A percentile compares a stretch with the other conserved stretches of the same genome.
These are phyloP conservation scores for Berberis vulgaris DNA, from an alignment of 164 flowering plant species.

Conservation along the genomic window DNA sequence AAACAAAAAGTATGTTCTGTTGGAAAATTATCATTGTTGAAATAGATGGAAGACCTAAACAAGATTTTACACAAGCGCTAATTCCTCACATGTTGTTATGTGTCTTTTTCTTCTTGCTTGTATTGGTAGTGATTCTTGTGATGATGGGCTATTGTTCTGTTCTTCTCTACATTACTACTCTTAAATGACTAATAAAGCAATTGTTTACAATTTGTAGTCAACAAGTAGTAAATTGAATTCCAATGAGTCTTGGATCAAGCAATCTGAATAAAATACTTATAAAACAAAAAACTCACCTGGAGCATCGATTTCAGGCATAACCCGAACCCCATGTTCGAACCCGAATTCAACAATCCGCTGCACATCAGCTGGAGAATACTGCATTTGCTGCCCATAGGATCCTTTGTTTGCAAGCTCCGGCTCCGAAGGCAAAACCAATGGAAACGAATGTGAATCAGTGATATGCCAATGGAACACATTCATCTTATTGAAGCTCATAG, in stretches of 20 bases:
- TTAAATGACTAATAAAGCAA: too few species aligned
- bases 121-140: too few species aligned
- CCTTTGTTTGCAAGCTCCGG: slow-evolving; percentile 64
- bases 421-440: slow-evolving; percentile 69
- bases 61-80: too few species aligned
- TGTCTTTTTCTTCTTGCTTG: too few species aligned
- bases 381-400: slow-evolving; percentile 56
- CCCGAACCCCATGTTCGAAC: slow-evolving; percentile 67
- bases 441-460: slow-evolving; percentile 89
- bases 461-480: slow-evolving; percentile 97
- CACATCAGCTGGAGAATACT: slow-evolving; percentile 57
- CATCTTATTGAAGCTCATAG: slow-evolving; percentile 69
- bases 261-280: not conserved
- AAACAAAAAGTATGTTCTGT: too few species aligned
- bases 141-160: too few species aligned
- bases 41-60: too few species aligned
- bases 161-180: too few species aligned
- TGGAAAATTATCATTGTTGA: too few species aligned
- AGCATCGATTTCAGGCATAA: slow-evolving; percentile 76
- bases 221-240: too few species aligned
- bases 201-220: too few species aligned
- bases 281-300: slow-evolving; percentile 45
- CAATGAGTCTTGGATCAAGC: not conserved
- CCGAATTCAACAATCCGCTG: slow-evolving; percentile 56
- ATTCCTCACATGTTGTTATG: too few species aligned